Conservation (phyloP, 495 filamentous ascomycete species). For the Penicillium argentinense region DNA sequence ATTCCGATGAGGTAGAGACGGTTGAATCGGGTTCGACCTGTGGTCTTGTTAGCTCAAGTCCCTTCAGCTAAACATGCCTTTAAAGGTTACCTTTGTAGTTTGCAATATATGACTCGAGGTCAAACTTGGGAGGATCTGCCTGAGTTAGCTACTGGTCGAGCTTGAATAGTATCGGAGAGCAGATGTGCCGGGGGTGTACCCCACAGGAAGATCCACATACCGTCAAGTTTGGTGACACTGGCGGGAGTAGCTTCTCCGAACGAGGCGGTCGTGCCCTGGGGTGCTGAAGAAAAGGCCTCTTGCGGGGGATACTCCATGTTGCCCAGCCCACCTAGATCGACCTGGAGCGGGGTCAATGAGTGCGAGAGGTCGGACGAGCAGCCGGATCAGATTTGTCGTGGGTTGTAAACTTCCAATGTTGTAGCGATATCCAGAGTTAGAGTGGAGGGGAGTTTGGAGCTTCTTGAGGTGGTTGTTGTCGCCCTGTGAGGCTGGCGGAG, state of each 20-base stretch:
- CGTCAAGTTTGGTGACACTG: constrained; percentile 29
- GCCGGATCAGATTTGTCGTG: no score
- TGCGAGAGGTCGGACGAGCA: no score
- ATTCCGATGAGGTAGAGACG: constrained; percentile 79
- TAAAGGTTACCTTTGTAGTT: constrained; percentile 74
- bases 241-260: no score
- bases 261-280: no score
- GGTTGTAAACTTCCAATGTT: no score
- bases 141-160: constrained; percentile 5
- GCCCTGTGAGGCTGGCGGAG: background rate
- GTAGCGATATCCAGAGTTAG: background rate
- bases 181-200: no score
- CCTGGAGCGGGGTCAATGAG: no score
- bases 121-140: constrained; percentile 83
- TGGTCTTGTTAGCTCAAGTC: background rate
- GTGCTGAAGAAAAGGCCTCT: no score
- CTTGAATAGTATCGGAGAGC: background rate
- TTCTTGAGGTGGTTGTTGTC: background rate
- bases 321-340: no score
- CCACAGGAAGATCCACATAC: constrained; percentile 20
- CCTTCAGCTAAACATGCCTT: background rate
- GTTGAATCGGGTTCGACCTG: constrained; percentile 72
- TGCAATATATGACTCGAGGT: constrained; percentile 87
- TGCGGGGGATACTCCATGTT: no score
- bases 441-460: background rate